Evolutionary conservation across 1,284 basidiomycete species (phyloP).

Genomic region (Ceratobasidium theobromae): DNA sequence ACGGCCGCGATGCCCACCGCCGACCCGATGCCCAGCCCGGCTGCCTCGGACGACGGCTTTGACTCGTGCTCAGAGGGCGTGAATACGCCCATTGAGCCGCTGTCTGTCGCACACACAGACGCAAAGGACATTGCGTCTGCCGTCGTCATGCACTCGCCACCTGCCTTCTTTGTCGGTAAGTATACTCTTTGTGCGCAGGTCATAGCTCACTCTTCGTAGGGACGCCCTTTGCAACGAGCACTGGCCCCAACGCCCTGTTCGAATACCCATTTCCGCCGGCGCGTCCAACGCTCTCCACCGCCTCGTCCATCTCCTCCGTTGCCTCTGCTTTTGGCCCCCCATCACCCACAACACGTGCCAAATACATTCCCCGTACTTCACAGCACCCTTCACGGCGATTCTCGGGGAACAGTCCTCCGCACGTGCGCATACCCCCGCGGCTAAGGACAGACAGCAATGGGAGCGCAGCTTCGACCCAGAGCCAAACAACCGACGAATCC

Average conservation of each 20-base stretch:
- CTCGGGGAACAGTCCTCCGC: not conserved
- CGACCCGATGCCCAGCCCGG: not conserved
- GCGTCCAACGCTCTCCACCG: not conserved
- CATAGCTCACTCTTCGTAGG: not conserved
- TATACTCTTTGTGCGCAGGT: not conserved
- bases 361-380: not conserved
- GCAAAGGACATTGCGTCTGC: conserved; percentile 6
- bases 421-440: not conserved
- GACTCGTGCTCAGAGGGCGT: conserved; percentile 7
- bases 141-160: not conserved
- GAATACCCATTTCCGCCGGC: conserved; percentile 11
- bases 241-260: conserved; percentile 1
- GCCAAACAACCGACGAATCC: not conserved
- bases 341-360: not conserved
- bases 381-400: not conserved
- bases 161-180: not conserved
- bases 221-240: not conserved
- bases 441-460: not conserved
- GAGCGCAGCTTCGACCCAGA: not conserved
- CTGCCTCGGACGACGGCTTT: conserved; percentile 1
- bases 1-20: not conserved
- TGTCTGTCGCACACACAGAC: not conserved
- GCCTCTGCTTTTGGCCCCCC: not conserved
- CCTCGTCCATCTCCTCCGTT: conserved; percentile 7
- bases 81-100: not conserved